Evolutionary conservation across 1,284 basidiomycete genomes (phyloP), one percentile per base, ranked within the genome.

Genomic region (Vanrija humicola): DNA sequence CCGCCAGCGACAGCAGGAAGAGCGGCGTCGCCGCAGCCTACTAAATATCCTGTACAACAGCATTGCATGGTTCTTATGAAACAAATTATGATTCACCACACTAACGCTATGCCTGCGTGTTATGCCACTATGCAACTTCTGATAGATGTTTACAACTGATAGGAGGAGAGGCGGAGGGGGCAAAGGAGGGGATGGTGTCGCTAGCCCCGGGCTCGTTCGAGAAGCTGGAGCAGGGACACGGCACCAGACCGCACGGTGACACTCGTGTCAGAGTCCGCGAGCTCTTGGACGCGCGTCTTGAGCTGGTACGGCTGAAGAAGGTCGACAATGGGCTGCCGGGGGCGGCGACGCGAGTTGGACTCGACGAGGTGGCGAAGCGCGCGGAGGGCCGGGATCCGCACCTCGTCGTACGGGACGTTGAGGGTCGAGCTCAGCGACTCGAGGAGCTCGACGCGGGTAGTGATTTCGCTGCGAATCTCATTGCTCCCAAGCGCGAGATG

Each of bases 21-120:
- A 75, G 73, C 48, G 74, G 75, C 18, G 46, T 75, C 16, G 72
- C 75, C 6, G 70, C 72, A n/a, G 73, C 64, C 14, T 75, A 76
- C 57, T 77, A 64, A 52, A 55, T 38, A 42, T 34, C 23, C 43
- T 45, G 28, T 51, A 51, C 50, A 51, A 50, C 49, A 51, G 8
- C 19, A 46, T 23, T 29, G 44, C 21, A 42, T 19, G 19, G 39
- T 42, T 42, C 39, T 42, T 18, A 19, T 19, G 19, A 19, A 42
- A 42, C 39, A 42, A 15, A 42, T 19, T 42, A 19, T 19, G n/a
- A 19, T 42, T 19, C 39, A 42, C 16, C n/a, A 6, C 39, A n/a
- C 39, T 42, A 19, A 34, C 34, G 34, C 14, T 34, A 34, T 34
- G 34, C 28, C 28, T 28, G 28, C 34, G 34, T 34, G 34, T 34